These are phyloP conservation scores for Harringtonia aguacate DNA, from an alignment of 2,329 filamentous ascomycete genomes.

Conservation along the genomic window DNA sequence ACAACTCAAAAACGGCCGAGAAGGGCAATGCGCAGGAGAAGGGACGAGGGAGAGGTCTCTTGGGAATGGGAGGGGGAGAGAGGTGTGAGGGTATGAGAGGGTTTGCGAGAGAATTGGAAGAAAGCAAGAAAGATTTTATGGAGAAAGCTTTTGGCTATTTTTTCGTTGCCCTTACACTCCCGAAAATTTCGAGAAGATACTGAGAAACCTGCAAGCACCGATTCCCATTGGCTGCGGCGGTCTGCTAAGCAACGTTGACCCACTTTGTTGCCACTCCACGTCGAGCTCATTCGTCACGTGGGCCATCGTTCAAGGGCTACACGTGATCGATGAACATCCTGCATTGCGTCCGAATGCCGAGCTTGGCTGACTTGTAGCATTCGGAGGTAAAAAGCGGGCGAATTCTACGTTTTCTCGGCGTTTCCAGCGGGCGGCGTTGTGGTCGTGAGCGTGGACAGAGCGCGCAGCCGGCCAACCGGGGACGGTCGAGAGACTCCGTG, in stretches of 20 bases:
- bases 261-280: constrained; percentile 8
- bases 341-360: no score
- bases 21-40: constrained; percentile 3
- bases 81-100: not conserved
- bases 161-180: constrained; percentile 2
- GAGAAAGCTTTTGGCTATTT: constrained; percentile 11
- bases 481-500: no score
- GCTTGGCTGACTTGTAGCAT: no score
- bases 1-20: constrained; percentile 7
- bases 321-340: not conserved
- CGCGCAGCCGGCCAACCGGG: no score
- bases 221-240: constrained; percentile 6
- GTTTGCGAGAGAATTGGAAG: not conserved
- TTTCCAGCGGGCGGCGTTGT: no score
- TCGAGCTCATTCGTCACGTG: not conserved
- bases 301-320: no score
- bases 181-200: constrained; percentile 14
- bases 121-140: constrained; percentile 10
- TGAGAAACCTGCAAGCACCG: constrained; percentile 2
- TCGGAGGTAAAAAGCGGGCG: no score
- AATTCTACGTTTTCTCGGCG: no score
- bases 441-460: no score
- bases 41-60: not conserved
- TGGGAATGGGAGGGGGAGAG: not conserved
- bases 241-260: constrained; percentile 1